Evolutionary conservation across 2,329 filamentous ascomycete genomes (phyloP).

Genomic region (Cadophora sp.): DNA sequence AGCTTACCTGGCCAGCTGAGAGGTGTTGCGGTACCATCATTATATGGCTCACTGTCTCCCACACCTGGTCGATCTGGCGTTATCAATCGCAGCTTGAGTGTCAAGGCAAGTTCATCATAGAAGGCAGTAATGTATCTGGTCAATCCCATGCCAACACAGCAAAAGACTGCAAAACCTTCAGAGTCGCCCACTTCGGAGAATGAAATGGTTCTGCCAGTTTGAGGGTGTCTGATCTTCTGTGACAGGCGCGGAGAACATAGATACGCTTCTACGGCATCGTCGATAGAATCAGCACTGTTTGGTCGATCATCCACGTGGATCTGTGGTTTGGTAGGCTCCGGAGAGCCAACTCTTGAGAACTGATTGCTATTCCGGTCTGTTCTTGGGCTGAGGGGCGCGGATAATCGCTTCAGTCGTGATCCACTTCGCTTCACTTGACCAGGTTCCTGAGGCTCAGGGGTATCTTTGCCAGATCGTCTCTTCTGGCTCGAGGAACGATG

Average conservation of each 20-base stretch:
- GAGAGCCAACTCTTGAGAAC: conserved; percentile 38
- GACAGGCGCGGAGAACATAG: conserved; percentile 83
- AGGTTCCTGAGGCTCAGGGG: conserved; percentile 55
- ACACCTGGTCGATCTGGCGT: conserved; percentile 94
- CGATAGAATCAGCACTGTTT: conserved; percentile 83
- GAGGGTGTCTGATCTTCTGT: conserved; percentile 85
- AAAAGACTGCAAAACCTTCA: conserved; percentile 89
- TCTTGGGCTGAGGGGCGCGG: conserved; percentile 52
- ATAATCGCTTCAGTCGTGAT: conserved; percentile 65
- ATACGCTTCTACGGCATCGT: conserved; percentile 86
- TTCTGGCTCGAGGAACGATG: conserved; percentile 40
- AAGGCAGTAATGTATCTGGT: conserved; percentile 96
- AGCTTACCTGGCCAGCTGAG: conserved; percentile 89
- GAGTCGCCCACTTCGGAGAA: conserved; percentile 97
- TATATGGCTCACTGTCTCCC: conserved; percentile 86
- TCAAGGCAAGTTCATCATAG: conserved; percentile 92
- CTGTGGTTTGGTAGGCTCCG: conserved; percentile 39
- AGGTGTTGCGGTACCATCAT: conserved; percentile 82
- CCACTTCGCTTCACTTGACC: conserved; percentile 59
- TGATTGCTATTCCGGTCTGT: conserved; percentile 47
- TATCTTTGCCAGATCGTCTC: conserved; percentile 56
- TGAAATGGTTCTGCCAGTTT: conserved; percentile 86
- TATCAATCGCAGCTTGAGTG: conserved; percentile 86
- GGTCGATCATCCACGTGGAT: conserved; percentile 71
- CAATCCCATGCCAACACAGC: conserved; percentile 96